Percentiles rank a stretch among this genome's conserved stretches.
These are phyloP conservation scores for Ascochyta fabae DNA, from an alignment of 2,329 filamentous ascomycete species.

Conservation along the genomic window DNA sequence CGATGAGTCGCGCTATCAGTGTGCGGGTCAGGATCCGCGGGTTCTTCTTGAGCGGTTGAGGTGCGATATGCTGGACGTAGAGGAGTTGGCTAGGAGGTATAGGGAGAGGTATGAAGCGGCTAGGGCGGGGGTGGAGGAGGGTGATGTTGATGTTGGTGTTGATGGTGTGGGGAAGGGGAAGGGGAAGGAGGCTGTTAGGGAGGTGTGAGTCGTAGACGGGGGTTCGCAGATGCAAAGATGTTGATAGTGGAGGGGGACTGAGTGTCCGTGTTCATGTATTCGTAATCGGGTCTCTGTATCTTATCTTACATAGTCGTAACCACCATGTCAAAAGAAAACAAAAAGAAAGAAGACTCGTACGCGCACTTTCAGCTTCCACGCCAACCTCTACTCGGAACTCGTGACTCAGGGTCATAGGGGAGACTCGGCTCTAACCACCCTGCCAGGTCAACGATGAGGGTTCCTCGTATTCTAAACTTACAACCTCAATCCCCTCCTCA, in stretches of 20 bases:
- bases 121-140: not conserved
- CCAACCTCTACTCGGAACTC: not conserved
- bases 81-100: not conserved
- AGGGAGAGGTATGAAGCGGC: not conserved
- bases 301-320: not conserved
- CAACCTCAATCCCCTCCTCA: constrained; percentile 30
- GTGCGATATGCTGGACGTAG: not conserved
- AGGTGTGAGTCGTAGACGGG: not conserved
- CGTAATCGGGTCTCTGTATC: not conserved
- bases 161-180: not conserved
- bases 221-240: not conserved
- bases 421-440: constrained; percentile 5
- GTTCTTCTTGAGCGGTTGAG: not conserved
- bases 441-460: not conserved
- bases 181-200: not conserved
- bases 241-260: not conserved
- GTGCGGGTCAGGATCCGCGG: not conserved
- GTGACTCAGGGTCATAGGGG: constrained; percentile 2
- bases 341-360: too few species aligned
- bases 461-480: not conserved
- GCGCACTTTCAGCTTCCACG: not conserved
- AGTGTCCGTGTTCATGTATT: not conserved
- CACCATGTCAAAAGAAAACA: not conserved
- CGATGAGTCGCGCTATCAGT: not conserved
- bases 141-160: not conserved